A percentile compares a stretch with the other conserved stretches of the same genome.
Evolutionary conservation across 495 filamentous ascomycete species (phyloP).

Genomic region (Penicillium lividum): DNA sequence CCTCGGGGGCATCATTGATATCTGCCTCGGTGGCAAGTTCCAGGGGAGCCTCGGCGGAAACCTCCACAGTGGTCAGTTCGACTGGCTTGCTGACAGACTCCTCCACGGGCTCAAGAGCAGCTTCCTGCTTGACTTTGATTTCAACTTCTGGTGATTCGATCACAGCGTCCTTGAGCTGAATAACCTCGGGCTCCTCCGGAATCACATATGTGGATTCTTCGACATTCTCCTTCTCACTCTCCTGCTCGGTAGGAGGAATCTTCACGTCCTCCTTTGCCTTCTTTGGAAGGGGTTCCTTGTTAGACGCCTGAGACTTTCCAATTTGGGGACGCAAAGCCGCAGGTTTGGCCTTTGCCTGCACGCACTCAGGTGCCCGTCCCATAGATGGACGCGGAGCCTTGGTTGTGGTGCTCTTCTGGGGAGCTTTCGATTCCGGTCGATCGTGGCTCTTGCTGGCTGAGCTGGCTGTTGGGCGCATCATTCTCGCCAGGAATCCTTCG

Average conservation of each 20-base stretch:
- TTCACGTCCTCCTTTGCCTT: constrained; percentile 10
- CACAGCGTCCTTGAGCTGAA: constrained; percentile 6
- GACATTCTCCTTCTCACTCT: constrained; percentile 30
- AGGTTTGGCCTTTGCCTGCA: constrained; percentile 28
- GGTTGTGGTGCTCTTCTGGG: constrained; percentile 29
- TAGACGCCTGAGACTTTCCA: constrained; percentile 22
- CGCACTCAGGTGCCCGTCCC: constrained; percentile 24
- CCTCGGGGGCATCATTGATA: neutral
- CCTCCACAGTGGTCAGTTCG: constrained; percentile 10
- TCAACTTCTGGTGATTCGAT: constrained; percentile 13
- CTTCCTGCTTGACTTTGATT: constrained; percentile 2
- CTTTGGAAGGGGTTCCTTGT: constrained; percentile 15
- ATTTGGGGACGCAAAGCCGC: constrained; percentile 22
- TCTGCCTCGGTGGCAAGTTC: neutral
- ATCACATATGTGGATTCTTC: constrained; percentile 12
- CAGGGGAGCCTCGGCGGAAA: constrained; percentile 3
- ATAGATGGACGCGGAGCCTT: constrained; percentile 23
- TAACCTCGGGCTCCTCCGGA: constrained; percentile 14
- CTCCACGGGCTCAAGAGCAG: neutral
- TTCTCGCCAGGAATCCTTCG: constrained; percentile 80
- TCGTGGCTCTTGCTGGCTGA: constrained; percentile 77
- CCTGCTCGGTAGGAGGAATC: constrained; percentile 10
- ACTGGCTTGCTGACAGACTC: constrained; percentile 8
- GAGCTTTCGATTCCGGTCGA: constrained; percentile 55
- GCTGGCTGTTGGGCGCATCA: constrained; percentile 88